Evolutionary conservation across 2,329 filamentous ascomycete genomes (phyloP), one percentile per base, ranked within the genome.

Genomic region (Myotisia sp.): DNA sequence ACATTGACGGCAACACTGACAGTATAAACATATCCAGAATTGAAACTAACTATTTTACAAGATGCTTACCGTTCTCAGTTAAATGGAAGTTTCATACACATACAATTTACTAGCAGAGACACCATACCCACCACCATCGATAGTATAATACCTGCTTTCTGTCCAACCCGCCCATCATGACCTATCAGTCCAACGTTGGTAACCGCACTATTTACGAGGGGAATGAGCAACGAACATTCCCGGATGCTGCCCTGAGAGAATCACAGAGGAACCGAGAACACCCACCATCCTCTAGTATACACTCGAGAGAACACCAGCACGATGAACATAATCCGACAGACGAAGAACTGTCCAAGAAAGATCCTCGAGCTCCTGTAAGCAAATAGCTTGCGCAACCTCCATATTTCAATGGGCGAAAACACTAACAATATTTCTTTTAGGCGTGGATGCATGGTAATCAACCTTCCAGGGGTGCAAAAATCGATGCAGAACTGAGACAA

Each of bases 261-360:
- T 62, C 66, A 13, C 62, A 70, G 33, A 67, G 74, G 40, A 90
- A 72, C 62, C 63, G 85, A 41, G 78, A 87, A 62, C 82, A 83
- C 47, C 65, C 77, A 54, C 55, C 67, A 13, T 29, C n/a, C 3
- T 44, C 42, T 7, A 42, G 42, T n/a, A 26, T 26, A 2, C 42
- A 44, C 33, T 14, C 2, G 2, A 38, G 35, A 37, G 42, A 44
- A 28, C 38, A 41, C 31, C 31, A 34, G 20, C 6, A 24, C 12
- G 26, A 18, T 3, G 26, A 36, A 30, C 17, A 92, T 58, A 55
- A 67, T 3, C 38, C 29, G 3, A 38, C 40, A 1, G 40, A 44
- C 27, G 38, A 42, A 16, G 42, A 44, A 17, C 17, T 44, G 26
- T 18, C 26, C 1, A 44, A 44, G 23, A 33, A 31, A 20, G 42